A percentile compares a stretch with the other conserved stretches of the same genome.
phyloP scores from a whole-genome alignment of 1,284 basidiomycete species.

The Boletus albobrunnescens region DNA sequence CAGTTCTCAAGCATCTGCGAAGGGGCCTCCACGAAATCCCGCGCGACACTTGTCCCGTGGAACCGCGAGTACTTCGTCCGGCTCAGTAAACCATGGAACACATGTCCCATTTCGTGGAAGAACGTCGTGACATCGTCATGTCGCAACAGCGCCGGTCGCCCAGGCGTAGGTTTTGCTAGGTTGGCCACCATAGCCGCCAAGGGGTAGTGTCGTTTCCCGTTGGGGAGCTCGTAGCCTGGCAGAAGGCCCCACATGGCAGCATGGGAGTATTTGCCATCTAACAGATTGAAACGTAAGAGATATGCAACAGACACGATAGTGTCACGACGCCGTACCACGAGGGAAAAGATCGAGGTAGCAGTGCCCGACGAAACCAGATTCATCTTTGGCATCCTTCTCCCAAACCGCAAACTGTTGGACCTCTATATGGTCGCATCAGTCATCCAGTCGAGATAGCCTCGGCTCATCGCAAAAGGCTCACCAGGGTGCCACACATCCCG shows the following conservation, averaged over 20 bases:
- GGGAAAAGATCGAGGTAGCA: slow-evolving; percentile 87
- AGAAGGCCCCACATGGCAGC: slow-evolving; percentile 81
- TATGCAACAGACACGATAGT: not conserved
- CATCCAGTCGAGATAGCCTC: not conserved
- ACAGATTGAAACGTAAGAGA: not conserved
- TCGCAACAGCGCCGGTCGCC: slow-evolving; percentile 77
- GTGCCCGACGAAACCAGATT: slow-evolving; percentile 70
- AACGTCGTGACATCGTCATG: slow-evolving; percentile 79
- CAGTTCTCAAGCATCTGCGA: slow-evolving; percentile 91
- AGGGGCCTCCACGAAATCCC: slow-evolving; percentile 85
- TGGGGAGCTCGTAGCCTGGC: slow-evolving; percentile 50
- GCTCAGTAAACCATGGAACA: slow-evolving; percentile 78
- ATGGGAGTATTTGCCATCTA: slow-evolving; percentile 78
- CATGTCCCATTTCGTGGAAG: slow-evolving; percentile 85
- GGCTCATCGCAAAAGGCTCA: slow-evolving; percentile 29
- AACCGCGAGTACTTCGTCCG: slow-evolving; percentile 70
- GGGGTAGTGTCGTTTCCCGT: slow-evolving; percentile 67
- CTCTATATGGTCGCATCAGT: slow-evolving; percentile 43
- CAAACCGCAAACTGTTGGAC: slow-evolving; percentile 79
- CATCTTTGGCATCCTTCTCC: slow-evolving; percentile 70
- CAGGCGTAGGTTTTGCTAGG: slow-evolving; percentile 76
- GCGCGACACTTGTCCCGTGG: slow-evolving; percentile 74
- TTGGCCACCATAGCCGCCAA: slow-evolving; percentile 83
- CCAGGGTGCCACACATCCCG: slow-evolving; percentile 67
- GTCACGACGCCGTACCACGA: slow-evolving; percentile 46